A percentile compares a stretch with the other conserved stretches of the same genome.
Conservation (phyloP, 2,329 filamentous ascomycete genomes). For the Fusarium dlaminii region DNA sequence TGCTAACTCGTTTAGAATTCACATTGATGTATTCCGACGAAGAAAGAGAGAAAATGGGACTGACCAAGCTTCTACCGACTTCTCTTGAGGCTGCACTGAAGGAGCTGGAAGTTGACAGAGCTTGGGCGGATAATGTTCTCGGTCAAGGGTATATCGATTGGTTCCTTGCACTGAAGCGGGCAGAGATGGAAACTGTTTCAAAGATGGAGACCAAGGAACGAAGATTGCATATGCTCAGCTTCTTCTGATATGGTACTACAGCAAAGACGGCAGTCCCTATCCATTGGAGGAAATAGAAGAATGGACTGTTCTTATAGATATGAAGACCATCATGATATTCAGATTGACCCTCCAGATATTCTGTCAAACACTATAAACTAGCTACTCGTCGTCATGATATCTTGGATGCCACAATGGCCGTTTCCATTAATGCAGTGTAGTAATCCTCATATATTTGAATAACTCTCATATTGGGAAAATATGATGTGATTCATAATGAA, state of each 20-base stretch:
- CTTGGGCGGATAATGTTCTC: neutral
- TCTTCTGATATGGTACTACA: neutral
- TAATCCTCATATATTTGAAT: too few relatives aligned
- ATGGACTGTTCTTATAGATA: too few relatives aligned
- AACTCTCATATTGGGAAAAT: too few relatives aligned
- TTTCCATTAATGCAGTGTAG: too few relatives aligned
- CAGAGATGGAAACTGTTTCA: neutral
- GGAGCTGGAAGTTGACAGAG: neutral
- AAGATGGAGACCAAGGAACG: neutral
- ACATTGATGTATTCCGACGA: neutral
- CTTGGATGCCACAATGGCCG: too few relatives aligned
- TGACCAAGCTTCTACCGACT: neutral
- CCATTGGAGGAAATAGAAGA: too few relatives aligned
- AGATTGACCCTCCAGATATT: too few relatives aligned
- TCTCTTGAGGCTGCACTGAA: neutral
- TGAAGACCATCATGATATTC: too few relatives aligned
- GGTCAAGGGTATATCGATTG: conserved; percentile 5
- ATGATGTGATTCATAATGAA: too few relatives aligned
- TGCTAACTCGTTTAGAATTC: neutral
- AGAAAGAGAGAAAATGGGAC: neutral
- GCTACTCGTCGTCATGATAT: too few relatives aligned
- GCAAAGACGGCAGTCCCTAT: neutral
- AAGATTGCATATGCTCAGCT: neutral
- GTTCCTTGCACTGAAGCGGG: conserved; percentile 1
- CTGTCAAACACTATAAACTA: too few relatives aligned